These are phyloP conservation scores for Melanomma pulvis-pyrius DNA, from an alignment of 495 filamentous ascomycete species.

Conservation along the genomic window DNA sequence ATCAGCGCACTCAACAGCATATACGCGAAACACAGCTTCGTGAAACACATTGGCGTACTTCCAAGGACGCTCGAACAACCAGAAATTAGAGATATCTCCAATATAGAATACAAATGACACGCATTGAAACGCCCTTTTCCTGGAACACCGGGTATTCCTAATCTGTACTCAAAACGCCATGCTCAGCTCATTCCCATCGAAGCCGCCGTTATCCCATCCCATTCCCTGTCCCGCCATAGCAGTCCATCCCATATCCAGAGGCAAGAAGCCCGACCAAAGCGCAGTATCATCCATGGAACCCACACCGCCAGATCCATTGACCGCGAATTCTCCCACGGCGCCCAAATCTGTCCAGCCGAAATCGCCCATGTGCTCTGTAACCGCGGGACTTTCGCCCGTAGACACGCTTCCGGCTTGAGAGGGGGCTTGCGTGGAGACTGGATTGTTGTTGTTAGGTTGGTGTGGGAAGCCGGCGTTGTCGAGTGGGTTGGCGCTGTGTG, in stretches of 20 bases:
- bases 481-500: conserved; percentile 52
- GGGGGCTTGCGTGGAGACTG: conserved; percentile 12
- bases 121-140: background rate
- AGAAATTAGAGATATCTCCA: no score
- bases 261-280: conserved; percentile 33
- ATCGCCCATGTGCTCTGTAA: conserved; percentile 50
- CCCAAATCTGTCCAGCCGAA: conserved; percentile 63
- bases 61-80: no score
- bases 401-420: conserved; percentile 29
- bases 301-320: conserved; percentile 35
- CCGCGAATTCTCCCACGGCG: conserved; percentile 59
- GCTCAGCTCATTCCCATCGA: conserved; percentile 26
- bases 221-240: conserved; percentile 17
- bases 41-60: no score
- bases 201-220: conserved; percentile 29
- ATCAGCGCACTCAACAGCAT: no score
- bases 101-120: no score
- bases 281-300: conserved; percentile 18
- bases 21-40: no score
- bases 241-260: conserved; percentile 30
- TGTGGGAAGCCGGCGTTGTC: conserved; percentile 24
- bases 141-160: background rate
- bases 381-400: conserved; percentile 35
- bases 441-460: background rate
- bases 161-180: conserved; percentile 26